Evolutionary conservation across 2,329 filamentous ascomycete species (phyloP).

Genomic region (Zymoseptoria ardabiliae): DNA sequence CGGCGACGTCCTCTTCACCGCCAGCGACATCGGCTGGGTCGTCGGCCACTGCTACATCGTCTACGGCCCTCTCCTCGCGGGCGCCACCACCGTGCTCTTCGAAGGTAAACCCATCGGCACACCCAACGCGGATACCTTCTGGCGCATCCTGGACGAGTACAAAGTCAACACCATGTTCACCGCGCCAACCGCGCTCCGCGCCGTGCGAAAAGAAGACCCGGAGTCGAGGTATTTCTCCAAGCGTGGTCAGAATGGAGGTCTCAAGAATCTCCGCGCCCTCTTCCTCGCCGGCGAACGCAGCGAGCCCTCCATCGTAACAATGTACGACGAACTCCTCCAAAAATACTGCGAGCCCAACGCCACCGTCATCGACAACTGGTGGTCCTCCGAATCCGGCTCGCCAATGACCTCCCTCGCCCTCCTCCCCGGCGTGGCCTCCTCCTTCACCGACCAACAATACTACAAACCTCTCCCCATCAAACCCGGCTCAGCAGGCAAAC

Average conservation of each 20-base stretch:
- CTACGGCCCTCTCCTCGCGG: conserved; percentile 77
- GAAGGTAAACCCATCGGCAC: conserved; percentile 93
- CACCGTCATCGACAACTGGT: conserved; percentile 64
- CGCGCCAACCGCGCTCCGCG: conserved; percentile 77
- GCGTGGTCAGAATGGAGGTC: conserved; percentile 59
- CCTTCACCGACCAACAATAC: conserved; percentile 40
- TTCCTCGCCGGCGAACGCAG: conserved; percentile 87
- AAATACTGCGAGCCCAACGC: conserved; percentile 58
- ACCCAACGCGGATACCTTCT: conserved; percentile 79
- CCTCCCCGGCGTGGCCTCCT: conserved; percentile 53
- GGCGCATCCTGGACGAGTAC: conserved; percentile 78
- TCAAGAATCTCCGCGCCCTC: conserved; percentile 64
- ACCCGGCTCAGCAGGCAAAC: conserved; percentile 80
- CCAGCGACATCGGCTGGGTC: conserved; percentile 88
- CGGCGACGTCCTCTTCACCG: conserved; percentile 73
- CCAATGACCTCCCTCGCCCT: conserved; percentile 61
- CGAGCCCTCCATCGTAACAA: conserved; percentile 74
- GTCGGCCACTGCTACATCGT: conserved; percentile 82
- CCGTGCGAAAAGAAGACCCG: conserved; percentile 79
- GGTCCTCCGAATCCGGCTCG: conserved; percentile 63
- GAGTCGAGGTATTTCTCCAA: conserved; percentile 58
- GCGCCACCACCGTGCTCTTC: conserved; percentile 79
- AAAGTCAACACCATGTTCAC: conserved; percentile 79
- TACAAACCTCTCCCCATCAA: conserved; percentile 55
- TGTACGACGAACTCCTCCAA: conserved; percentile 67